These are phyloP conservation scores for Myriosclerotinia scirpicola DNA, from an alignment of 2,329 filamentous ascomycete species.

Conservation along the genomic window DNA sequence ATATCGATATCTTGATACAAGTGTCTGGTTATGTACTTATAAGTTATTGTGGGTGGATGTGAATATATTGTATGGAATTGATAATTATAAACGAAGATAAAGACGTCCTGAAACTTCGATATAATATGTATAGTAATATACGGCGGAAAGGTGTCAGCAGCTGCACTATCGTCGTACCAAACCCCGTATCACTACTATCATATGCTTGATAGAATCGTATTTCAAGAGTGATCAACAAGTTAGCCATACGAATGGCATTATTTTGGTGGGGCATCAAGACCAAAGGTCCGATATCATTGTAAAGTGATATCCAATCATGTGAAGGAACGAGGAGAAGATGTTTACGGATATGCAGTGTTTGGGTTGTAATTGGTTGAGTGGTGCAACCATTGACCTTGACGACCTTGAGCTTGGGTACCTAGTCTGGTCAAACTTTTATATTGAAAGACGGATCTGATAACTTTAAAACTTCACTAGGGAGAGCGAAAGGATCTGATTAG, in stretches of 20 bases:
- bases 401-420: too few species aligned
- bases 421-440: background rate
- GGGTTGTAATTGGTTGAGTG: background rate
- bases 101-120: too few species aligned
- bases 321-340: background rate
- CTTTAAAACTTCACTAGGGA: background rate
- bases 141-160: too few species aligned
- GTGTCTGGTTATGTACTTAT: too few species aligned
- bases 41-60: background rate
- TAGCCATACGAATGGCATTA: constrained; percentile 3
- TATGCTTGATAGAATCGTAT: background rate
- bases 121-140: too few species aligned
- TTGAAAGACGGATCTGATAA: constrained; percentile 16
- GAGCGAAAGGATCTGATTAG: background rate
- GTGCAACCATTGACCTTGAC: too few species aligned
- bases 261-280: background rate
- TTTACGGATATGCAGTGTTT: background rate
- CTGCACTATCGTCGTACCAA: background rate
- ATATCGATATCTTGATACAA: background rate
- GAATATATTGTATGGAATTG: background rate
- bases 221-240: too few species aligned
- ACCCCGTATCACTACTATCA: background rate
- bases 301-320: background rate
- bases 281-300: background rate
- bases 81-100: background rate